These are phyloP conservation scores for Suillus ampliporus DNA, from an alignment of 768 basidiomycete genomes.

Conservation along the genomic window DNA sequence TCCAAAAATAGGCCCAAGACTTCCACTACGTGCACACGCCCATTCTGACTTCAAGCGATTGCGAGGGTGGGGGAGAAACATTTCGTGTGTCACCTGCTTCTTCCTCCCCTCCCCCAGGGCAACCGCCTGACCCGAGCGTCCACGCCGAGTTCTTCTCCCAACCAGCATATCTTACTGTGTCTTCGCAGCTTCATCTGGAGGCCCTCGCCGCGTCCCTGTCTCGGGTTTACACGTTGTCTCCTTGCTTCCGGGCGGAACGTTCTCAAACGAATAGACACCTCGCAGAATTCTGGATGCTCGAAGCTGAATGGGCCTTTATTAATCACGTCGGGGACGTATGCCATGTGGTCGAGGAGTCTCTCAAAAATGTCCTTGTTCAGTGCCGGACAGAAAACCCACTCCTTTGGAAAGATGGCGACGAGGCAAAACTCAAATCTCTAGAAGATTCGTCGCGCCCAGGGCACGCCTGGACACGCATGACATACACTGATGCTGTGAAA, in stretches of 20 bases:
- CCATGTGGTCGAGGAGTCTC: constrained; percentile 58
- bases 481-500: constrained; percentile 77
- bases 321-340: constrained; percentile 54
- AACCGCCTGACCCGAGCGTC: constrained; percentile 19
- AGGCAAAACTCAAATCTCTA: constrained; percentile 39
- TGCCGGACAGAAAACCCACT: constrained; percentile 29
- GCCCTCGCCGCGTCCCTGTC: constrained; percentile 77
- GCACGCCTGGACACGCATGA: constrained; percentile 69
- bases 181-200: constrained; percentile 95
- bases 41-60: constrained; percentile 88
- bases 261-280: constrained; percentile 90
- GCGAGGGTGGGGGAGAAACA: constrained; percentile 95
- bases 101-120: constrained; percentile 21
- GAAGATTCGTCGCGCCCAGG: constrained; percentile 41
- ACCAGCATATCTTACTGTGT: constrained; percentile 89
- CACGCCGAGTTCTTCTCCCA: constrained; percentile 70
- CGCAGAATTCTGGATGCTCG: constrained; percentile 99
- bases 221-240: constrained; percentile 90
- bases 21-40: constrained; percentile 86
- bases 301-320: constrained; percentile 86
- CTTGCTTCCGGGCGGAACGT: constrained; percentile 93
- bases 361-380: constrained; percentile 45
- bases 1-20: constrained; percentile 61
- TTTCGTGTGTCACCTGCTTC: constrained; percentile 67
- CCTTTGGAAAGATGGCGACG: constrained; percentile 49